Evolutionary conservation across 2,329 filamentous ascomycete genomes (phyloP), one percentile per base, ranked within the genome.

Genomic region (Elsinoe ampelina): DNA sequence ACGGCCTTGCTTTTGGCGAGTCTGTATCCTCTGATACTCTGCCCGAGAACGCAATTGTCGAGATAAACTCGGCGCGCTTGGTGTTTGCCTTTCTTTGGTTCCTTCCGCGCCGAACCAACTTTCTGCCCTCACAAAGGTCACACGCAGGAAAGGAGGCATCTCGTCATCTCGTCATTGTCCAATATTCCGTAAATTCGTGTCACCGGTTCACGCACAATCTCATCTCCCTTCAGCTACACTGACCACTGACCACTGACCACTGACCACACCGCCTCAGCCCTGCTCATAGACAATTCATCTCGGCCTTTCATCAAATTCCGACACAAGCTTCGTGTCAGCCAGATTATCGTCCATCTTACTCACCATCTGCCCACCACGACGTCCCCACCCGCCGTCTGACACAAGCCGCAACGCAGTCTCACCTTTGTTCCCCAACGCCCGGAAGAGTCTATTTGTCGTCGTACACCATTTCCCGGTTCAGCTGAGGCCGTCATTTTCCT

Each of bases 401-500:
- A 52, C 48, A 52, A 52, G 34, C 48, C 32, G 45, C 45, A 50
- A 36, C 45, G 45, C 13, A 50, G 48, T 52, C 48, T 52, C 48
- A 52, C 32, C 19, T 39, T 35, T 52, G 35, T 35, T 30, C 48
- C 30, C n/a, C 48, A 52, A 52, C 45, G 45, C 22, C 26, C 30
- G 30, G 8, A 47, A 50, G 32, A 50, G 45, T 35, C 26, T 35
- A 35, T 34, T 35, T 35, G 15, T 34, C n/a, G 45, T 20, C 30
- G 22, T 13, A 34, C 10, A 20, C 22, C 30, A 50, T 50, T 35
- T 34, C 30, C 19, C 22, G 19, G 19, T 39, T 52, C 48, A 52
- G 43, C 57, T 42, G 50, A 42, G 48, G n/a, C 55, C 54, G 34
- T 54, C 57, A 30, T 54, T 58, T 55, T 50, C 34, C 12, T 39